Evolutionary conservation across 202 grass and related monocot species (phyloP).

Genomic region (Carex arenaria): DNA sequence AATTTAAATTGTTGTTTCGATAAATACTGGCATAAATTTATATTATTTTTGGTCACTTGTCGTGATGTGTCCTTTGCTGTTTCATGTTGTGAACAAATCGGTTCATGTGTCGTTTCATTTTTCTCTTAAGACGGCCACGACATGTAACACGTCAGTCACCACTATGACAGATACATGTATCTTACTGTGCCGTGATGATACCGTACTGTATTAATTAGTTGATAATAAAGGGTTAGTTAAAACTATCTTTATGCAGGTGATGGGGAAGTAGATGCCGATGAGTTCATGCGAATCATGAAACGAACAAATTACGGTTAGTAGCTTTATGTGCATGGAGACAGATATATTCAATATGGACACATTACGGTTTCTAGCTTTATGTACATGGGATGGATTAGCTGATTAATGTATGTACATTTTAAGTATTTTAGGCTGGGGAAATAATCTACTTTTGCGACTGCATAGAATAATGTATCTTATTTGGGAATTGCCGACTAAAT

Average conservation of each 20-base stretch:
- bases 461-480: neutral
- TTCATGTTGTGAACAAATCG: too few species aligned
- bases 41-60: too few species aligned
- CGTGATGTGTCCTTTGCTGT: too few species aligned
- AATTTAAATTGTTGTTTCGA: too few species aligned
- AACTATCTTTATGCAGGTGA: conserved; percentile 46
- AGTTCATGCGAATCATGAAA: conserved; percentile 76
- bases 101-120: too few species aligned
- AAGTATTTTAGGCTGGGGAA: neutral
- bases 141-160: too few species aligned
- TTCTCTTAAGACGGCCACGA: too few species aligned
- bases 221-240: neutral
- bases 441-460: neutral
- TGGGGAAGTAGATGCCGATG: conserved; percentile 65
- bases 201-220: neutral
- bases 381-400: neutral
- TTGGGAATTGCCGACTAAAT: neutral
- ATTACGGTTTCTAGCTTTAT: conserved; percentile 28
- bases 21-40: too few species aligned
- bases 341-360: conserved; percentile 6
- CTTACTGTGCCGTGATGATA: too few species aligned
- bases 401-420: neutral
- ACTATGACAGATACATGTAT: too few species aligned
- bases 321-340: neutral
- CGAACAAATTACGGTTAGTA: conserved; percentile 35